Conservation (phyloP, 371 early-diverging fungal species). For the Mortierella sp. region DNA sequence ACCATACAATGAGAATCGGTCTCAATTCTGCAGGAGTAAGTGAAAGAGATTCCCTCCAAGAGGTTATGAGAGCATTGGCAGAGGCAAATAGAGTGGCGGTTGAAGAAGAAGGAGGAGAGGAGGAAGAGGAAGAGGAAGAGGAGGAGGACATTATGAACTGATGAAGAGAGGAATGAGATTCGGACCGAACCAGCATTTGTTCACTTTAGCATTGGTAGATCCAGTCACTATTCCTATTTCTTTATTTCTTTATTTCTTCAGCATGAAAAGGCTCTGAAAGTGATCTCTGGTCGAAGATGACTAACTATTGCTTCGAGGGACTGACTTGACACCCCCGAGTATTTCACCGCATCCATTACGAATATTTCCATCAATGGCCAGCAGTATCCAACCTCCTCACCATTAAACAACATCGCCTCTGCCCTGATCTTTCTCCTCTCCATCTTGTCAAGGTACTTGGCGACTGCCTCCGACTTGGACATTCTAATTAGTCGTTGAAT, state of each 20-base stretch:
- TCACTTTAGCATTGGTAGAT: no score
- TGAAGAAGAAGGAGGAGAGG: conserved; percentile 8
- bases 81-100: conserved; percentile 8
- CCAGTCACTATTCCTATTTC: not conserved
- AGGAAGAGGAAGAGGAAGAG: conserved; percentile 11
- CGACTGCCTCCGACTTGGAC: not conserved
- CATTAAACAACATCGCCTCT: not conserved
- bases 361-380: conserved; percentile 17
- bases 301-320: conserved; percentile 7
- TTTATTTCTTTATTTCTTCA: not conserved
- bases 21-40: conserved; percentile 34
- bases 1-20: conserved; percentile 41
- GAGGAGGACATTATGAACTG: conserved; percentile 5
- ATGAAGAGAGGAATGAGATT: not conserved
- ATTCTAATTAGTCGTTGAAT: conserved; percentile 7
- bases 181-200: not conserved
- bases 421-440: conserved; percentile 15
- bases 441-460: conserved; percentile 1
- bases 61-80: conserved; percentile 26
- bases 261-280: conserved; percentile 11
- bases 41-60: conserved; percentile 44
- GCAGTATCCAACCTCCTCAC: conserved; percentile 2
- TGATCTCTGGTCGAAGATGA: conserved; percentile 10
- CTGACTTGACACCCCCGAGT: conserved; percentile 15
- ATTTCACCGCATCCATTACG: conserved; percentile 27